Conservation (phyloP, 352 stramenopile genomes). For the Elongisporangium anandrum region DNA sequence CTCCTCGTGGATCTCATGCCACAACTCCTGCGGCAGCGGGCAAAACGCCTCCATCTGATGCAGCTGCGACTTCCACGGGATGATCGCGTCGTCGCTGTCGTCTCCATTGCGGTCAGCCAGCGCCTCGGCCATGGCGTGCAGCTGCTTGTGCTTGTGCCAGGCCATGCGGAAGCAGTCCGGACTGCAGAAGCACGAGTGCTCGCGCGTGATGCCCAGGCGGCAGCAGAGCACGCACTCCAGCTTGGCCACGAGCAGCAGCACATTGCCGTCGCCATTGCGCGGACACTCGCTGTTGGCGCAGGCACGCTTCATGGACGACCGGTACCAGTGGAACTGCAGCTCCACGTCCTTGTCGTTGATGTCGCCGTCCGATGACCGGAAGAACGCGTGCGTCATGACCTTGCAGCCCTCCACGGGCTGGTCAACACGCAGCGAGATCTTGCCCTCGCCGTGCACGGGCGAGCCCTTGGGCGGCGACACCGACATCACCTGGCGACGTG, state of each 20-base stretch:
- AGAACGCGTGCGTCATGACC: constrained; percentile 79
- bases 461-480: constrained; percentile 48
- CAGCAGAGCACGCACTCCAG: constrained; percentile 72
- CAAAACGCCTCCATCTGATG: constrained; percentile 57
- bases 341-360: constrained; percentile 71
- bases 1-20: constrained; percentile 58
- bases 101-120: constrained; percentile 12
- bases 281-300: constrained; percentile 63
- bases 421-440: constrained; percentile 72
- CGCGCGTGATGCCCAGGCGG: constrained; percentile 51
- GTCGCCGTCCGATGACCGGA: constrained; percentile 58
- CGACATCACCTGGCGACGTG: constrained; percentile 9
- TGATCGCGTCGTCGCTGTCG: constrained; percentile 7
- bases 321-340: constrained; percentile 68
- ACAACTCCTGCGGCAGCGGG: constrained; percentile 42
- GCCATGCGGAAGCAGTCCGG: constrained; percentile 58
- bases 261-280: constrained; percentile 52
- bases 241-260: constrained; percentile 64
- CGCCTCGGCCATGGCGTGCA: constrained; percentile 36
- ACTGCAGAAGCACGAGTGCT: constrained; percentile 71
- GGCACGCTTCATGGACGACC: constrained; percentile 43
- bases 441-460: constrained; percentile 55
- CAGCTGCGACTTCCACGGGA: constrained; percentile 60
- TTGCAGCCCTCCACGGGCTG: constrained; percentile 65
- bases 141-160: constrained; percentile 63